Conservation (phyloP, 768 basidiomycete genomes). For the Terana coerulea region DNA sequence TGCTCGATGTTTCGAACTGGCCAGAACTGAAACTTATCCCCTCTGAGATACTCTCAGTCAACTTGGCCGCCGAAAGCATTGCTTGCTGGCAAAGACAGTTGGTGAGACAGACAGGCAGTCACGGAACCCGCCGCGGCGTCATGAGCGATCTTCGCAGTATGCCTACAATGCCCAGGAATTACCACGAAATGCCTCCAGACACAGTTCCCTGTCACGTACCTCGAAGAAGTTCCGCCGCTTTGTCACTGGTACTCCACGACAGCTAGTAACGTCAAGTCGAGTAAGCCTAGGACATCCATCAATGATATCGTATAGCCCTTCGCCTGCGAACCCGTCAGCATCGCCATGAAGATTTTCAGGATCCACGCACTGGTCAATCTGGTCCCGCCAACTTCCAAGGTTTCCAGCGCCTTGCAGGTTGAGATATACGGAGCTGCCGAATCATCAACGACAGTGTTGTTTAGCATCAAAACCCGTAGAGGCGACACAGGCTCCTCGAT, state of each 20-base stretch:
- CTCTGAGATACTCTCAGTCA: no score
- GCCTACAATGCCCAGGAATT: not conserved
- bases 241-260: constrained; percentile 54
- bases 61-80: no score
- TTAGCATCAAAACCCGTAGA: constrained; percentile 49
- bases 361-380: constrained; percentile 50
- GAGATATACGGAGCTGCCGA: constrained; percentile 49
- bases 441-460: constrained; percentile 61
- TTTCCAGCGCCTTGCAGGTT: constrained; percentile 43
- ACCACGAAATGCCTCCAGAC: not conserved
- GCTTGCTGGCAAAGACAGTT: no score
- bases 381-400: constrained; percentile 53
- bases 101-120: not conserved
- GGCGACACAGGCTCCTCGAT: constrained; percentile 29
- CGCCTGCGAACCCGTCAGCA: constrained; percentile 32
- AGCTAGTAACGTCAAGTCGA: constrained; percentile 63
- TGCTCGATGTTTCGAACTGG: not conserved
- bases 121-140: not conserved
- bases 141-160: not conserved
- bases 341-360: not conserved
- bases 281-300: constrained; percentile 51
- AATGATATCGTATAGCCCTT: constrained; percentile 52
- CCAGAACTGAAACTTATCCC: no score
- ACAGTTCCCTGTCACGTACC: constrained; percentile 29
- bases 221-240: constrained; percentile 69